Evolutionary conservation across 2,329 filamentous ascomycete species (phyloP), one percentile per base, ranked within the genome.

Genomic region (Lachnellula occidentalis): DNA sequence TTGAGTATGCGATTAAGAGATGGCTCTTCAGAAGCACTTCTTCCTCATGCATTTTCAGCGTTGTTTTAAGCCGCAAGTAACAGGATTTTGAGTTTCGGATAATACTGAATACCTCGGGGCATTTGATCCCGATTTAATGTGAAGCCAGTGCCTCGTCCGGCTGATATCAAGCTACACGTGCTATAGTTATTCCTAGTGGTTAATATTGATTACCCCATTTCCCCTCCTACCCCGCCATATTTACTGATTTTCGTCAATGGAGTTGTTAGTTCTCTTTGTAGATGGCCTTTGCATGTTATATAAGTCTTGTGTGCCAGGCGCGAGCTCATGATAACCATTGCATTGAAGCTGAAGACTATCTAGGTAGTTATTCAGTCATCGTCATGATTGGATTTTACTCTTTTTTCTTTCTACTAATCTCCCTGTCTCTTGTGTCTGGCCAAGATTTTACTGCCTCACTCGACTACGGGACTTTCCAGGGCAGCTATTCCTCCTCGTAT

Each of bases 391-490:
- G 22, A 27, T 45, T 21, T 11, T 22, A 45, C 8, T 17, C 11
- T 14, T 22, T 49, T 49, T 21, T 17, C 15, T 8, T 36, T 19
- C 24, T 51, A n/a, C n/a, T 36, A 49, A n/a, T 8, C 43, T 34
- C 24, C 50, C 22, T 15, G 37, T 31, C 19, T 12, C n/a, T 46
- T 12, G 45, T 34, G 19, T 34, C 48, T 37, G 12, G 42, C 3
- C 61, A 64, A 51, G 45, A 71, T 31, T 71, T 76, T 27, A 59
- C 73, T 15, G 71, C 74, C 6, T 59, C 61, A 3, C 70, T 79
- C 6, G 73, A 76, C 64, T 79, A 79, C 60, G 77, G 76, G 27
- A 74, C 70, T 17, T 81, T 83, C 57, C 70, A 74, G 59, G 80
- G 81, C 17, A 73, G 75, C 45, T 79, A 79, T 60, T 75, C 75